A percentile compares a stretch with the other conserved stretches of the same genome.
These are phyloP conservation scores for Teratosphaeriaceae sp. DNA, from an alignment of 2,329 filamentous ascomycete species.

Conservation along the genomic window DNA sequence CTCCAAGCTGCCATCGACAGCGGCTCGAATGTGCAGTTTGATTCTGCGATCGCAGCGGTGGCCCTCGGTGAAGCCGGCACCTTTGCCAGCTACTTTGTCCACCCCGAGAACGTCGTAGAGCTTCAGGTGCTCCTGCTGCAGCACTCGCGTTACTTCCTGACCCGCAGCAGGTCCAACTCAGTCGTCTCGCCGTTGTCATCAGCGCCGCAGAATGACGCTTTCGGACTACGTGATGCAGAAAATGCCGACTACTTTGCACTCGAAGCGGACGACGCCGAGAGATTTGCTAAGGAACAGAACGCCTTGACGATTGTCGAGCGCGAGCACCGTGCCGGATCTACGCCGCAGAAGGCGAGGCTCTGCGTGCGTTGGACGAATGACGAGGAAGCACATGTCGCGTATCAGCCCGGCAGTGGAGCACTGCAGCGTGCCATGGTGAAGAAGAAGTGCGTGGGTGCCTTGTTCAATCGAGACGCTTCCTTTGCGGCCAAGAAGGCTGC, in stretches of 20 bases:
- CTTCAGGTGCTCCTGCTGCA: slow-evolving; percentile 47
- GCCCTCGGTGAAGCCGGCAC: slow-evolving; percentile 40
- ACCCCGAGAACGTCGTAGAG: slow-evolving; percentile 48
- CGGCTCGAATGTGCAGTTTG: slow-evolving; percentile 41
- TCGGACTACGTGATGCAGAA: slow-evolving; percentile 20
- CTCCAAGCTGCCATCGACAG: slow-evolving; percentile 35
- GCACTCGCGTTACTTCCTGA: slow-evolving; percentile 37
- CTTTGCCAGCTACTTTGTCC: slow-evolving; percentile 48
- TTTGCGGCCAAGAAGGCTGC: slow-evolving; percentile 19
- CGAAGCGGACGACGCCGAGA: slow-evolving; percentile 42
- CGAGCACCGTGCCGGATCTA: slow-evolving; percentile 22
- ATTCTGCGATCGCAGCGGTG: slow-evolving; percentile 41
- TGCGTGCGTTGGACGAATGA: slow-evolving; percentile 24
- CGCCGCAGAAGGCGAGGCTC: slow-evolving; percentile 23
- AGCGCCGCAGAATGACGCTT: slow-evolving; percentile 15
- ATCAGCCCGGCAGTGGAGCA: slow-evolving; percentile 13
- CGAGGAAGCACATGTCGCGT: slow-evolving; percentile 23
- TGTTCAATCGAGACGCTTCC: slow-evolving; percentile 29
- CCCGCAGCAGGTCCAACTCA: slow-evolving; percentile 23
- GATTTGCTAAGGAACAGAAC: slow-evolving; percentile 41
- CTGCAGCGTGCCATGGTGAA: slow-evolving; percentile 31
- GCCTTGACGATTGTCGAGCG: slow-evolving; percentile 37
- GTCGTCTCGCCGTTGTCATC: slow-evolving; percentile 16
- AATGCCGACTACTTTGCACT: slow-evolving; percentile 34
- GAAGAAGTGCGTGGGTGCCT: slow-evolving; percentile 35